These are phyloP conservation scores for Stipa capillata DNA, from an alignment of 176 grass and related monocot genomes.

Conservation along the genomic window DNA sequence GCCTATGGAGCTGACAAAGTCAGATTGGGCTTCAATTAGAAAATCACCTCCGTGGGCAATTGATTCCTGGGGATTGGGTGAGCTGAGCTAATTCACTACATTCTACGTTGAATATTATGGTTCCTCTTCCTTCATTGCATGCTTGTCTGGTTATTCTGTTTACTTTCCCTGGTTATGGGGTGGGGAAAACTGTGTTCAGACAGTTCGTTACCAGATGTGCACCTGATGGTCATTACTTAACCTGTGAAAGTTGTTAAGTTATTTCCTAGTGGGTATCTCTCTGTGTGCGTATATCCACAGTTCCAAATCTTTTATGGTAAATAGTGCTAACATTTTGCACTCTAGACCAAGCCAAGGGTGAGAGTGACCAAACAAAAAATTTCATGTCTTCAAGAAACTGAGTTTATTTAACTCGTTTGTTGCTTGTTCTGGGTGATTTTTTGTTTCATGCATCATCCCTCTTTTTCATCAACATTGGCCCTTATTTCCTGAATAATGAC, in stretches of 20 bases:
- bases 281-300: neutral
- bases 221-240: neutral
- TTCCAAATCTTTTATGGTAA: neutral
- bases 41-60: slow-evolving; percentile 94
- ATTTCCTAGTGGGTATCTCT: neutral
- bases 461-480: neutral
- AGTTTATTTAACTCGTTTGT: neutral
- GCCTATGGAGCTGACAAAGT: slow-evolving; percentile 84
- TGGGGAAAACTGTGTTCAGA: too few species aligned
- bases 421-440: neutral
- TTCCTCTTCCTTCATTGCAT: slow-evolving; percentile 10
- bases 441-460: neutral
- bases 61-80: slow-evolving; percentile 98
- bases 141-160: slow-evolving; percentile 1
- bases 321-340: slow-evolving; percentile 8
- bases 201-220: neutral
- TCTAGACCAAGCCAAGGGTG: neutral
- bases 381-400: neutral
- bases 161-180: slow-evolving; percentile 6
- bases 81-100: slow-evolving; percentile 25
- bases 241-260: neutral
- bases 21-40: slow-evolving; percentile 90
- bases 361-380: neutral
- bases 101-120: neutral
- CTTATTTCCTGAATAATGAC: slow-evolving; percentile 19